Conservation (phyloP, 2,329 filamentous ascomycete genomes). For the Cadophora malorum region DNA sequence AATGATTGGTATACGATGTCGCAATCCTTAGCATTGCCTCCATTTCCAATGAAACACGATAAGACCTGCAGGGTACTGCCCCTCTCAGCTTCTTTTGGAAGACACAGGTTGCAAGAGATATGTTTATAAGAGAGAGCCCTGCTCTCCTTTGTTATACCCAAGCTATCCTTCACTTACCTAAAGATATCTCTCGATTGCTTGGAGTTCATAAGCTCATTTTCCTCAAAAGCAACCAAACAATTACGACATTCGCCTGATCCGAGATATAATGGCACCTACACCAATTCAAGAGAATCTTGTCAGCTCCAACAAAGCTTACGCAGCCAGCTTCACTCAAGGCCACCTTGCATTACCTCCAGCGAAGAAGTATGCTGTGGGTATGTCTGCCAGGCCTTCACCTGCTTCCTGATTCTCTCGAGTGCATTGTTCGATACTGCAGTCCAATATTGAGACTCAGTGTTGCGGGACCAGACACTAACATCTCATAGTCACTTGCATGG, state of each 20-base stretch:
- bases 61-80: not conserved
- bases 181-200: not conserved
- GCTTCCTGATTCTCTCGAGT: not conserved
- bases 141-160: not conserved
- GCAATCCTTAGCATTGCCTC: conserved; percentile 6
- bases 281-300: conserved; percentile 61
- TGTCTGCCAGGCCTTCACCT: conserved; percentile 36
- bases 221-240: not conserved
- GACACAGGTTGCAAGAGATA: not conserved
- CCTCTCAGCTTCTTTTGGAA: not conserved
- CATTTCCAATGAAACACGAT: conserved; percentile 4
- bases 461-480: conserved; percentile 27
- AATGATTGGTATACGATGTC: conserved; percentile 5
- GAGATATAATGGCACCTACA: conserved; percentile 40
- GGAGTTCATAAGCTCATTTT: not conserved
- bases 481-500: conserved; percentile 76
- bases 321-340: conserved; percentile 67
- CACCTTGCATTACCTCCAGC: conserved; percentile 71
- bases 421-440: not conserved
- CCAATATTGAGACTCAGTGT: no score
- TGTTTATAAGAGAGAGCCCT: not conserved
- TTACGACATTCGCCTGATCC: not conserved
- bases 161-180: not conserved
- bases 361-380: conserved; percentile 71
- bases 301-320: conserved; percentile 63